Conservation (phyloP, 2,329 filamentous ascomycete genomes). For the Claviceps sp. region DNA sequence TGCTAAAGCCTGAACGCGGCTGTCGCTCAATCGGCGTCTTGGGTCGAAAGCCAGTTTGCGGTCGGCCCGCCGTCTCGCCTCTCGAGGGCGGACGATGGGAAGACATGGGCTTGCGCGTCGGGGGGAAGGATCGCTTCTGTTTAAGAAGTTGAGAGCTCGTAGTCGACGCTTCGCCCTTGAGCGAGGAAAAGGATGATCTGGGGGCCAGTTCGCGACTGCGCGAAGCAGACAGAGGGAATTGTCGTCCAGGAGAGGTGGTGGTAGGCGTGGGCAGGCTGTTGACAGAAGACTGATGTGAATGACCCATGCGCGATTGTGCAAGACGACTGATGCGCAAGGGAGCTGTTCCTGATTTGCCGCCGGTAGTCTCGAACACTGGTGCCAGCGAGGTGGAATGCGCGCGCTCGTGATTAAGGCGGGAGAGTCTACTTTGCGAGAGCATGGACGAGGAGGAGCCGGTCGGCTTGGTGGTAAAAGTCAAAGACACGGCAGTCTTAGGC, state of each 20-base stretch:
- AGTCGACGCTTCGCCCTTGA: constrained; percentile 48
- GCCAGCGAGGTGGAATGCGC: constrained; percentile 64
- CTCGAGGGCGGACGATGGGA: constrained; percentile 47
- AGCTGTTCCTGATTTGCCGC: constrained; percentile 54
- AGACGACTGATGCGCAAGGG: constrained; percentile 40
- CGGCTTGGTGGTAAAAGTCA: constrained; percentile 84
- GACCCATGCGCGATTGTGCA: constrained; percentile 54
- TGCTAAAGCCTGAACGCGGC: constrained; percentile 31
- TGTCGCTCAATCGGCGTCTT: constrained; percentile 59
- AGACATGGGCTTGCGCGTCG: constrained; percentile 39
- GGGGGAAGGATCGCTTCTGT: constrained; percentile 52
- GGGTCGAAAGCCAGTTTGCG: constrained; percentile 41
- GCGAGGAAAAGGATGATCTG: constrained; percentile 38
- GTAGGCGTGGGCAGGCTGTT: constrained; percentile 49
- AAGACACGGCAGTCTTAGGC: constrained; percentile 62
- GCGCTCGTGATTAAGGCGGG: constrained; percentile 61
- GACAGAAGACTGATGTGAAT: constrained; percentile 56
- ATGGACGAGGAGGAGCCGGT: constrained; percentile 10
- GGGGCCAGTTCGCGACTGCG: constrained; percentile 45
- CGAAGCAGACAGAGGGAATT: constrained; percentile 44
- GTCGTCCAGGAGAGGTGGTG: constrained; percentile 39
- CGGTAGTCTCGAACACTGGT: constrained; percentile 82
- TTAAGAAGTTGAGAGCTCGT: constrained; percentile 52
- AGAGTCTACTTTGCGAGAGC: constrained; percentile 54
- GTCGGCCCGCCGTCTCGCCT: constrained; percentile 34